A percentile compares a stretch with the other conserved stretches of the same genome.
Evolutionary conservation across 2,329 filamentous ascomycete genomes (phyloP).

Genomic region (Rutstroemia sp.): DNA sequence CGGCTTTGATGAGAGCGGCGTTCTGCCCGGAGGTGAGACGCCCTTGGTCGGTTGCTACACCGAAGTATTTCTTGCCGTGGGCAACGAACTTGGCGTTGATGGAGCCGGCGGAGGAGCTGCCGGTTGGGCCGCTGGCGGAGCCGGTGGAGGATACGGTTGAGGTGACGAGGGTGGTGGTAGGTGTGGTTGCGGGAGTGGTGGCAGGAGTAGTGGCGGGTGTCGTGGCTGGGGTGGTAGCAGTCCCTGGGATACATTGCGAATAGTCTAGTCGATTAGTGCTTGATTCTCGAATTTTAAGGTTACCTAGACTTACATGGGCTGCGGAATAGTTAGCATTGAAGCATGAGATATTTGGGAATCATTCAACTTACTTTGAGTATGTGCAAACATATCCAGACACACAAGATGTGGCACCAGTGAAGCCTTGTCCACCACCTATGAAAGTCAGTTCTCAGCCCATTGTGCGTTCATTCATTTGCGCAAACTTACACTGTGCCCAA

Average conservation of each 20-base stretch:
- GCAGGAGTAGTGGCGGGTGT: slow-evolving; percentile 1
- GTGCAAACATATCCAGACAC: slow-evolving; percentile 26
- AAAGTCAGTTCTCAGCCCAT: background rate
- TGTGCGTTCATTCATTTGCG: background rate
- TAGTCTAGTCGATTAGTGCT: slow-evolving; percentile 11
- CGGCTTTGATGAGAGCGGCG: slow-evolving; percentile 46
- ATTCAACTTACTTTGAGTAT: slow-evolving; percentile 11
- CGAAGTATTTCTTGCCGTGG: slow-evolving; percentile 60
- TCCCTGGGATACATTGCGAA: slow-evolving; percentile 21
- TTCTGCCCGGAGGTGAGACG: slow-evolving; percentile 42
- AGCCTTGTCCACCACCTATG: slow-evolving; percentile 26
- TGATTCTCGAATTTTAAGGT: background rate
- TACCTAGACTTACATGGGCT: slow-evolving; percentile 1
- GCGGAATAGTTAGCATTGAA: background rate
- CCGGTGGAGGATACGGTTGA: background rate
- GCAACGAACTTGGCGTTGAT: slow-evolving; percentile 50
- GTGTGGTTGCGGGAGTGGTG: background rate
- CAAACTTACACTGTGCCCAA: slow-evolving; percentile 18
- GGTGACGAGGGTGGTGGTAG: slow-evolving; percentile 5
- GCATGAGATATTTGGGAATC: background rate
- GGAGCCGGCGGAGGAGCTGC: slow-evolving; percentile 31
- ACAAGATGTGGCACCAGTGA: slow-evolving; percentile 26
- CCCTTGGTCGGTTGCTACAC: slow-evolving; percentile 47
- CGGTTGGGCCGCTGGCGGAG: background rate
- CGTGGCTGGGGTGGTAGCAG: background rate